Percentiles rank a stretch among this genome's conserved stretches.
phyloP scores from a whole-genome alignment of 2,329 filamentous ascomycete species.

The Pseudogymnoascus sp. region DNA sequence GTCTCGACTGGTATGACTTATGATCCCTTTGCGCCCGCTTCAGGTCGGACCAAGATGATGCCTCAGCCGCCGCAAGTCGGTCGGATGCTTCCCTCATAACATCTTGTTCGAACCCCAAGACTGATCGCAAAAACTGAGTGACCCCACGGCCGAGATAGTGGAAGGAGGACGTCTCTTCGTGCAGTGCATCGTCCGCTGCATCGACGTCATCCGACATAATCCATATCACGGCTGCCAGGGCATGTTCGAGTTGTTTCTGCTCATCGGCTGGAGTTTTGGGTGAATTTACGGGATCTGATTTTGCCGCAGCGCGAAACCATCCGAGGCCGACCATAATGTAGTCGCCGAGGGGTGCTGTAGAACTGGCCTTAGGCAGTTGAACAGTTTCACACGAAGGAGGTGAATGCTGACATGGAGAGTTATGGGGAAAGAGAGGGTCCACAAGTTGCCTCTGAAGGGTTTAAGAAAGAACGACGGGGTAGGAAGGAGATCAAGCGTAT shows the following conservation, averaged over 20 bases:
- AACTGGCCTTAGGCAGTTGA: not conserved
- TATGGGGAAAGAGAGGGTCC: not conserved
- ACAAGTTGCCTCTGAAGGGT: not conserved
- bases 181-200: conserved; percentile 64
- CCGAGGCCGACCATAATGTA: conserved; percentile 8
- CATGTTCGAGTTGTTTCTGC: conserved; percentile 47
- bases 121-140: conserved; percentile 74
- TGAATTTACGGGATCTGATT: conserved; percentile 5
- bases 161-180: conserved; percentile 70
- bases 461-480: not conserved
- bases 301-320: not conserved
- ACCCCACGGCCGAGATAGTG: conserved; percentile 77
- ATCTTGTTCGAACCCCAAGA: conserved; percentile 85
- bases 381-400: not conserved
- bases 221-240: conserved; percentile 55
- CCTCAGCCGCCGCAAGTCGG: conserved; percentile 66
- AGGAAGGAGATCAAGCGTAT: conserved; percentile 1
- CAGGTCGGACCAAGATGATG: conserved; percentile 65
- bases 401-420: not conserved
- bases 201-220: conserved; percentile 90
- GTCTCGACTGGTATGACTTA: conserved; percentile 41
- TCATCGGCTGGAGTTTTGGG: conserved; percentile 34
- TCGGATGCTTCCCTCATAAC: conserved; percentile 75
- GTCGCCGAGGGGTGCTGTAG: not conserved
- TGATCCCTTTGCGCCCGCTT: conserved; percentile 62